Evolutionary conservation across 768 basidiomycete species (phyloP).

Genomic region (Pulveroboletus sp.): DNA sequence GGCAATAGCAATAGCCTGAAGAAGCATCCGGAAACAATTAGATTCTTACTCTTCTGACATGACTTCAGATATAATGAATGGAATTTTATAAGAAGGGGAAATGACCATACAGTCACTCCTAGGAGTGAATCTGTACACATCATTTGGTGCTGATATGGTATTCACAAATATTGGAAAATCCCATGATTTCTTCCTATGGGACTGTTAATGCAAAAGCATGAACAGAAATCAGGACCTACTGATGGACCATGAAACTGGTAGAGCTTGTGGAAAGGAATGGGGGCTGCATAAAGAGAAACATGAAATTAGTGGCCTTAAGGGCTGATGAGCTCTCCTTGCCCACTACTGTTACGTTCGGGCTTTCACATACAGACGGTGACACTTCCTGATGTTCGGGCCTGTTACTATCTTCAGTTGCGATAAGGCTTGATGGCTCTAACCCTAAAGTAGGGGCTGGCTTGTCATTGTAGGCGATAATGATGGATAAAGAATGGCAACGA

Average conservation of each 20-base stretch:
- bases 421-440: no score
- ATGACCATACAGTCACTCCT: no score
- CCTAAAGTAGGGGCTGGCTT: no score
- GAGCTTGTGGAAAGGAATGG: conserved; percentile 10
- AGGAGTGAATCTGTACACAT: conserved; percentile 4
- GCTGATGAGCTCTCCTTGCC: neutral
- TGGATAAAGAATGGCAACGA: no score
- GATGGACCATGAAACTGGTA: neutral
- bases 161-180: conserved; percentile 10
- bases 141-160: rapidly evolving
- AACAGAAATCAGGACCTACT: neutral
- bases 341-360: no score
- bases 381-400: no score
- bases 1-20: conserved; percentile 6
- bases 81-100: no score
- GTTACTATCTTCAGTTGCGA: no score
- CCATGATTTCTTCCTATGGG: conserved; percentile 7
- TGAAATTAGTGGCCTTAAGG: conserved; percentile 6
- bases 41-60: no score
- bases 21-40: conserved; percentile 17
- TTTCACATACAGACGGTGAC: no score
- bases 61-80: no score
- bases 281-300: conserved; percentile 7
- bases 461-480: no score
- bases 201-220: neutral